phyloP scores from a whole-genome alignment of 306 rosid genomes.

The Begonia peltatifolia region DNA sequence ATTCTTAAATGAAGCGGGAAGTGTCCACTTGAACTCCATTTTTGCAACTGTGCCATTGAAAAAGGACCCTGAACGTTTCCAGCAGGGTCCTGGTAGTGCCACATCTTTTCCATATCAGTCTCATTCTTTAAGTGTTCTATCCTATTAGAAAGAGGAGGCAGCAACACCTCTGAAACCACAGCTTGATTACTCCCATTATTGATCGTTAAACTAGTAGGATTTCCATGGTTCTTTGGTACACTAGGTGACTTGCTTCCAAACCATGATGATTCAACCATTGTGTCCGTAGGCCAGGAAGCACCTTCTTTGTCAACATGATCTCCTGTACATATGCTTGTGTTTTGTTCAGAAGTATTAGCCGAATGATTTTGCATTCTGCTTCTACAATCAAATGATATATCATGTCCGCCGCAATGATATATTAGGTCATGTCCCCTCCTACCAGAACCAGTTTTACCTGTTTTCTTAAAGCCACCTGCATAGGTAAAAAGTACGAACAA shows the following conservation, averaged over 20 bases:
- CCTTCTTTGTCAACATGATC: slow-evolving; percentile 5
- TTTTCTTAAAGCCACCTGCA: slow-evolving; percentile 47
- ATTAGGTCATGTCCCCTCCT: slow-evolving; percentile 47
- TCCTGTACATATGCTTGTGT: slow-evolving; percentile 12
- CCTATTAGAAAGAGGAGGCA: slow-evolving; percentile 23
- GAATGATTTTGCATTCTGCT: slow-evolving; percentile 21
- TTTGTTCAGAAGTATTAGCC: slow-evolving; percentile 20
- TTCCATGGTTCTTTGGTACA: slow-evolving; percentile 11
- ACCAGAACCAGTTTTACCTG: slow-evolving; percentile 22
- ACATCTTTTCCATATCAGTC: slow-evolving; percentile 32
- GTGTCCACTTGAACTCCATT: slow-evolving; percentile 52
- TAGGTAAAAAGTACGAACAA: slow-evolving; percentile 1
- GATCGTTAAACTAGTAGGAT: slow-evolving; percentile 20
- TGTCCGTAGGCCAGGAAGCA: slow-evolving; percentile 1
- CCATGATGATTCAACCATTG: slow-evolving; percentile 5
- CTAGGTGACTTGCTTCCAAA: slow-evolving; percentile 13
- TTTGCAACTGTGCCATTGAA: slow-evolving; percentile 46
- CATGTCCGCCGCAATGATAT: slow-evolving; percentile 49
- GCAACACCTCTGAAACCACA: slow-evolving; percentile 28
- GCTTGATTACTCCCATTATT: slow-evolving; percentile 22
- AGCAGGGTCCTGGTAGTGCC: slow-evolving; percentile 82
- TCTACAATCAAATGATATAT: slow-evolving; percentile 21
- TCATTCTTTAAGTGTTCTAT: slow-evolving; percentile 29
- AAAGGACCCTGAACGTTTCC: slow-evolving; percentile 92
- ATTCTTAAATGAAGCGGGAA: slow-evolving; percentile 65